Evolutionary conservation across 768 basidiomycete species (phyloP), one percentile per base, ranked within the genome.

Genomic region (Tephrocybe rancida): DNA sequence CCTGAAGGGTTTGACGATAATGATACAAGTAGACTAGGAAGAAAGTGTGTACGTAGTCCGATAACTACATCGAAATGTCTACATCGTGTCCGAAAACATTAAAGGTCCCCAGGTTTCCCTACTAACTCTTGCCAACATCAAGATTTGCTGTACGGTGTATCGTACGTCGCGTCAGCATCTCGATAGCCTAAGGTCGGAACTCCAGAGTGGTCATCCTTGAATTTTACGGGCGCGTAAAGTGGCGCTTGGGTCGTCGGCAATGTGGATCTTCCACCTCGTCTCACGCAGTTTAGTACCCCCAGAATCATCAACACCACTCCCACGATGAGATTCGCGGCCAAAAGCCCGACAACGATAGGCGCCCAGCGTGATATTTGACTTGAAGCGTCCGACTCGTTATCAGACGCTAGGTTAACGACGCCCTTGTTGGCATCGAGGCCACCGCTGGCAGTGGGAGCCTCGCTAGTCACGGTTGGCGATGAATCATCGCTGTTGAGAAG

Each of bases 311-410:
- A 50, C 1, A 64, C 35, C 32, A 64, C n/a, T 2, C 63, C 61
- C 14, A 67, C 51, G n/a, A 70, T 27, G 9, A 68, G 32, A 53
- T 73, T 71, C 5, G 61, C 62, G 4, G 45, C 67, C 30, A 73
- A 58, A 3, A 70, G 59, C 13, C 56, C 61, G 24, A 73, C 54
- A 19, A 64, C 62, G 43, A 62, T 44, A 18, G 62, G 55, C 0
- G 64, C 67, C 39, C 65, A 69, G 25, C 67, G 67, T 55, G 30
- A 66, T 41, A 2, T 50, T 47, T 10, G 63, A 56, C 18, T 54
- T 52, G 7, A 48, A 43, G 26, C 50, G 3, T 25, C 18, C 25
- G 5, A 5, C 13, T 26, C 22, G 3, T 24, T 5, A 18, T 38
- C 35, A 13, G 3, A 1, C n/a, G 47, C 19, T 9, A 35, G 13